Percentiles rank a stretch among this genome's conserved stretches.
These are phyloP conservation scores for Hyaloscypha hepaticicola DNA, from an alignment of 495 filamentous ascomycete species.

Conservation along the genomic window DNA sequence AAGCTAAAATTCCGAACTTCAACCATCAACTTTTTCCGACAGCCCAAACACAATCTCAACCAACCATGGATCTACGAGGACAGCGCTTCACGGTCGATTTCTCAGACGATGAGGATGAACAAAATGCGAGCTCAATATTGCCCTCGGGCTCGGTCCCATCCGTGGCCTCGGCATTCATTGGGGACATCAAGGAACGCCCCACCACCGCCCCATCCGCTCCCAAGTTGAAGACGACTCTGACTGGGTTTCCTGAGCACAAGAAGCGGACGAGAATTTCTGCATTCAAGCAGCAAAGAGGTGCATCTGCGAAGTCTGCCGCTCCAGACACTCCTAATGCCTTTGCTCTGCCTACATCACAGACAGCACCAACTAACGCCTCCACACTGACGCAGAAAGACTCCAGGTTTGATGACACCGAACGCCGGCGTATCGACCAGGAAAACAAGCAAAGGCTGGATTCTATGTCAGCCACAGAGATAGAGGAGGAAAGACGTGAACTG, in stretches of 20 bases:
- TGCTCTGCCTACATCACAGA: constrained; percentile 10
- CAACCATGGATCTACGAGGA: constrained; percentile 56
- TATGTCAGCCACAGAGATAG: constrained; percentile 83
- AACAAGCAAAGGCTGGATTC: constrained; percentile 70
- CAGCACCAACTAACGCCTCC: background rate
- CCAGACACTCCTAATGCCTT: constrained; percentile 10
- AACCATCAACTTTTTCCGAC: background rate
- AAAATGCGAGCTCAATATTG: constrained; percentile 7
- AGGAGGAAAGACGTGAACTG: constrained; percentile 71
- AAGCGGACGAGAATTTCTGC: constrained; percentile 69
- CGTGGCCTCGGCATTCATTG: constrained; percentile 50
- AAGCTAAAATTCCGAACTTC: background rate
- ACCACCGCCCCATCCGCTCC: constrained; percentile 62
- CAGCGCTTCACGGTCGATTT: constrained; percentile 49
- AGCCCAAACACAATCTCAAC: background rate
- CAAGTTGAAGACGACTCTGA: constrained; percentile 52
- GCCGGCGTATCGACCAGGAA: constrained; percentile 71
- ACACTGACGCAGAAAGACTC: constrained; percentile 15
- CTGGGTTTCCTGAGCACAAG: constrained; percentile 86
- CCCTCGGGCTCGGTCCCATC: constrained; percentile 20
- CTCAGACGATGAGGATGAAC: constrained; percentile 32
- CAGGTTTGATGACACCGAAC: constrained; percentile 52
- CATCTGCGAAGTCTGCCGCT: constrained; percentile 15
- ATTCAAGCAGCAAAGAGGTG: constrained; percentile 63
- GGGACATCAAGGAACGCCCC: constrained; percentile 77